Conservation (phyloP, 441 rosid genomes). For the Viola pubescens region DNA sequence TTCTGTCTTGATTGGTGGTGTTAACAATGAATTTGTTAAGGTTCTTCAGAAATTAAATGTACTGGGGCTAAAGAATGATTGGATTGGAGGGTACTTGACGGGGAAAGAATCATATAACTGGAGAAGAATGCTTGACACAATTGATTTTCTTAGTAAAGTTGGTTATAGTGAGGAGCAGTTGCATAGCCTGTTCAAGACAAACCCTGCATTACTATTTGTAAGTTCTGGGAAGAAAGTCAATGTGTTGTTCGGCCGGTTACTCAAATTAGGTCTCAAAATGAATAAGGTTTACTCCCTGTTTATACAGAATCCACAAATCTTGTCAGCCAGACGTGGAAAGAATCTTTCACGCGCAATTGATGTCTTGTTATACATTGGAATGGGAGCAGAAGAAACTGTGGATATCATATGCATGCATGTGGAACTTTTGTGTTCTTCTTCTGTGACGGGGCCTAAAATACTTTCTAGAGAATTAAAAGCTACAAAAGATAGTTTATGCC, state of each 20-base stretch:
- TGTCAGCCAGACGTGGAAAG: constrained; percentile 36
- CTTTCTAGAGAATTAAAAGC: constrained; percentile 37
- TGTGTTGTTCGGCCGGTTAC: constrained; percentile 50
- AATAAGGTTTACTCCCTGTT: constrained; percentile 38
- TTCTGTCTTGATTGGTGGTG: constrained; percentile 35
- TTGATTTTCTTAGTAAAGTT: constrained; percentile 53
- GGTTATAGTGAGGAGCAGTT: constrained; percentile 48
- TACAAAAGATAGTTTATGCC: constrained; percentile 31
- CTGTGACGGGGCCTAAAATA: constrained; percentile 48
- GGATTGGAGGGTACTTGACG: constrained; percentile 36
- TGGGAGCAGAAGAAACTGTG: constrained; percentile 42
- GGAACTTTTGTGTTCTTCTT: constrained; percentile 38
- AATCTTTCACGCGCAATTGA: constrained; percentile 42
- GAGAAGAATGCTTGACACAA: constrained; percentile 46
- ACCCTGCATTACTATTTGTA: constrained; percentile 49
- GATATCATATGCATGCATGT: constrained; percentile 27
- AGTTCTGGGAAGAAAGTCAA: constrained; percentile 55
- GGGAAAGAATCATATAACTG: constrained; percentile 38
- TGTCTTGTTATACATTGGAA: constrained; percentile 42
- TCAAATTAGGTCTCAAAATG: constrained; percentile 51
- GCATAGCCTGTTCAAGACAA: constrained; percentile 30
- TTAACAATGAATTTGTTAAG: constrained; percentile 37
- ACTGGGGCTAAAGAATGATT: constrained; percentile 43
- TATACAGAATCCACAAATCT: constrained; percentile 41
- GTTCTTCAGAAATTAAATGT: constrained; percentile 42